phyloP scores from a whole-genome alignment of 768 basidiomycete genomes.

The Tricholoma terreum region DNA sequence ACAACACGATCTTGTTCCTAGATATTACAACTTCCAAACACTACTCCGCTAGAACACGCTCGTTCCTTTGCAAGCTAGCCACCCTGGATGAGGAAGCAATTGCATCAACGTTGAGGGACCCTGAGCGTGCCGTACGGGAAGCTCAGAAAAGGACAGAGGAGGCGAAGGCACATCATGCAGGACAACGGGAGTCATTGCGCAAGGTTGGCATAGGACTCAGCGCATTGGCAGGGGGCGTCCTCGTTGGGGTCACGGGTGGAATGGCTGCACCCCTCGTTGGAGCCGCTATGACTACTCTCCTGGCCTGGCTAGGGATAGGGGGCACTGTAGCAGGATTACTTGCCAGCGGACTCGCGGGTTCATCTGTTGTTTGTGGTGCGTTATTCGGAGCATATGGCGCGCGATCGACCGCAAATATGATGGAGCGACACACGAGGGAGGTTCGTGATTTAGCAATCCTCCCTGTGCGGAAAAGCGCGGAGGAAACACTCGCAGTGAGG shows the following conservation, averaged over 20 bases:
- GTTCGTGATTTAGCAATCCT: constrained; percentile 52
- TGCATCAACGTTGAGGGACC: constrained; percentile 46
- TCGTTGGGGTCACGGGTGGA: constrained; percentile 58
- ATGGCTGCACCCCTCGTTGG: constrained; percentile 57
- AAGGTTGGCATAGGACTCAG: constrained; percentile 48
- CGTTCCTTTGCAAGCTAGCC: constrained; percentile 38
- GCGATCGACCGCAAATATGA: constrained; percentile 43
- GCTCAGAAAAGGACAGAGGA: constrained; percentile 40
- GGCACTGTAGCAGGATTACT: constrained; percentile 50
- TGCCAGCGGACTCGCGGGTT: constrained; percentile 52
- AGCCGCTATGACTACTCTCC: constrained; percentile 45
- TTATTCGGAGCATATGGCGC: constrained; percentile 59
- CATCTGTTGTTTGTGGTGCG: constrained; percentile 54
- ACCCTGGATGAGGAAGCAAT: constrained; percentile 43
- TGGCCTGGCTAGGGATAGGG: constrained; percentile 52
- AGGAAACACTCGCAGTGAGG: constrained; percentile 47
- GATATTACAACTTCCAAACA: constrained; percentile 44
- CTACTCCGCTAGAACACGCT: constrained; percentile 50
- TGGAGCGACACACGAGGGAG: constrained; percentile 48
- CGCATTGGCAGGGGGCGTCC: constrained; percentile 52
- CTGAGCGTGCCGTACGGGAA: constrained; percentile 41
- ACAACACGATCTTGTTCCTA: constrained; percentile 50
- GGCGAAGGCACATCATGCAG: constrained; percentile 40
- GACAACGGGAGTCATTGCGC: constrained; percentile 37
- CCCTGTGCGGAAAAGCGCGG: constrained; percentile 36